phyloP scores from a whole-genome alignment of 352 stramenopile species.

The Phytophthora pistaciae region DNA sequence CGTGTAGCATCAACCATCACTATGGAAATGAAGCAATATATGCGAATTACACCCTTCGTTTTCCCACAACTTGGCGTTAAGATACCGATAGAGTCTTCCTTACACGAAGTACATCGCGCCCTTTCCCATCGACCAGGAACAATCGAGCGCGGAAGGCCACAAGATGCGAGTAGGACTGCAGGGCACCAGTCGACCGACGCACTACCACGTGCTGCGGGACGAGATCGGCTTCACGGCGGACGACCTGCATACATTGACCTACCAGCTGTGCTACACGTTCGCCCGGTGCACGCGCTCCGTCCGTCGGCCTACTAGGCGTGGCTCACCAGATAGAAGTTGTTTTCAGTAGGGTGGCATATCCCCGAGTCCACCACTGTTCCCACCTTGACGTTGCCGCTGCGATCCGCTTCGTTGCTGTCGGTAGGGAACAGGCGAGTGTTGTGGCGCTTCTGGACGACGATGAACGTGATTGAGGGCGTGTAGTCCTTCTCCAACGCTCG shows the following conservation, averaged over 20 bases:
- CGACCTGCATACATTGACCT: constrained; percentile 79
- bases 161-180: constrained; percentile 88
- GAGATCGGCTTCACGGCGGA: constrained; percentile 69
- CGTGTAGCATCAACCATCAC: not conserved
- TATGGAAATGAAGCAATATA: no score
- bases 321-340: constrained; percentile 91
- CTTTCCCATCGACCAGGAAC: constrained; percentile 73
- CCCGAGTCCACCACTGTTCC: constrained; percentile 85
- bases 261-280: constrained; percentile 88
- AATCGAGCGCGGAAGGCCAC: constrained; percentile 86
- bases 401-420: constrained; percentile 52
- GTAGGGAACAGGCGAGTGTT: constrained; percentile 81
- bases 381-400: constrained; percentile 77
- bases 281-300: constrained; percentile 85
- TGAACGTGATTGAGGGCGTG: constrained; percentile 81
- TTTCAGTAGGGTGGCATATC: constrained; percentile 87
- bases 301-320: constrained; percentile 80
- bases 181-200: constrained; percentile 87
- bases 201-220: no score
- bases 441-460: constrained; percentile 91
- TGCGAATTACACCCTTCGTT: no score
- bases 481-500: constrained; percentile 68
- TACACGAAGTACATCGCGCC: constrained; percentile 51
- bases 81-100: no score
- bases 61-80: no score